These are phyloP conservation scores for Luffa acutangula DNA, from an alignment of 306 rosid genomes.

Conservation along the genomic window DNA sequence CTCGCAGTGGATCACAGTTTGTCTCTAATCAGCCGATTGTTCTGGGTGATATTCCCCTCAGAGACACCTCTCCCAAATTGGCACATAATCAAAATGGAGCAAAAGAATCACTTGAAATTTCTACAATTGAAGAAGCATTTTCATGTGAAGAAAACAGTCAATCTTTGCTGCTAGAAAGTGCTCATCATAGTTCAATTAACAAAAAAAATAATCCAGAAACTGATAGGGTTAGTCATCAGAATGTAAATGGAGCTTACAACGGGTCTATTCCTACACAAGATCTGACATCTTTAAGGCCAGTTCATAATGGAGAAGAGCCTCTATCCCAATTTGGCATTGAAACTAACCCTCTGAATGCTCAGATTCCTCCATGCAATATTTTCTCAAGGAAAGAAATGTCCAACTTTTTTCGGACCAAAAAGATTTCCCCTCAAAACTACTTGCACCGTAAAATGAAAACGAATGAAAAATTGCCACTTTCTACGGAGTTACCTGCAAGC, in stretches of 20 bases:
- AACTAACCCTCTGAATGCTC: constrained; percentile 64
- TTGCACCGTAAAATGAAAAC: constrained; percentile 29
- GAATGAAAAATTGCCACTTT: constrained; percentile 25
- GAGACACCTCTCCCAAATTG: constrained; percentile 4
- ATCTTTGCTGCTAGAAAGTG: constrained; percentile 28
- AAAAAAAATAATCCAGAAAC: constrained; percentile 12
- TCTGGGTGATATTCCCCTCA: constrained; percentile 22
- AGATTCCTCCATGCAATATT: constrained; percentile 64
- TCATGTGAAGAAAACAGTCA: constrained; percentile 21
- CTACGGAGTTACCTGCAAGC: constrained; percentile 22
- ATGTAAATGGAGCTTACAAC: constrained; percentile 20
- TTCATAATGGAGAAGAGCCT: constrained; percentile 28
- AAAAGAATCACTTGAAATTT: constrained; percentile 25
- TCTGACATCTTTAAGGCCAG: constrained; percentile 23
- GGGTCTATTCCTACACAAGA: constrained; percentile 25
- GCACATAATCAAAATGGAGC: constrained; percentile 16
- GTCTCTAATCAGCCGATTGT: constrained; percentile 28
- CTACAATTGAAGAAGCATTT: constrained; percentile 16
- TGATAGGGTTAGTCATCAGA: constrained; percentile 21
- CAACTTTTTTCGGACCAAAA: constrained; percentile 42
- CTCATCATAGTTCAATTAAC: constrained; percentile 18
- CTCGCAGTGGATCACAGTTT: constrained; percentile 28
- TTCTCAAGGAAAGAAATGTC: constrained; percentile 76
- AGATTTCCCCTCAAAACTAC: constrained; percentile 38
- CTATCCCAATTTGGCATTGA: constrained; percentile 21